Base-by-base conservation (phyloP, 2,329 filamentous ascomycete species). In the Chalara sp. region DNA sequence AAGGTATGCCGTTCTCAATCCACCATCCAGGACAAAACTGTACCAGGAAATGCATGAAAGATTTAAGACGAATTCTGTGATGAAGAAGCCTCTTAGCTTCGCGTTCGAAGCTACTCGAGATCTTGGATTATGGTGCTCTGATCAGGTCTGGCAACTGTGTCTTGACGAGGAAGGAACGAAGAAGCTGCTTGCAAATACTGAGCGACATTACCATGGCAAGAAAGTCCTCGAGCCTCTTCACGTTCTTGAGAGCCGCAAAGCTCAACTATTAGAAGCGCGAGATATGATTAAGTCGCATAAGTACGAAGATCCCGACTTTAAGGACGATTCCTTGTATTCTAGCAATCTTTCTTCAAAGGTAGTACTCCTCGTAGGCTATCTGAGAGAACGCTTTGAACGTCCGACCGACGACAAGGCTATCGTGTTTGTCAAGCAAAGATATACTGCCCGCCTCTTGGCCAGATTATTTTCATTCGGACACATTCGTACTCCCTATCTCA, bases 41-140 rank as follows among this genome's bases (percentile, higher is more conserved):
- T 81, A 83, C 64, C 67, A 72, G 12, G 68, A 71, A 4, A 68
- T 96, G 32, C 70, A 76, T 28, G 64, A 65, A 2, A 68, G 67
- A 3, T 83, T 78, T 57, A 73, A 73, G 8, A 44, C 52, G 5
- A 73, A 81, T 41, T 60, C 33, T n/a, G 51, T 66, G 10, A 54
- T 66, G 13, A 82, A 5, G 53, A 70, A 46, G 67, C 71, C 7
- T 69, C 64, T 63, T 31, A 50, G 46, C 49, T 84, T 79, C 55
- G 75, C 87, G 1, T 74, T 72, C 31, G 68, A 76, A 6, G 79
- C 84, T 2, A 81, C 79, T 1, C 76, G 79, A 2, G 76, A 86
- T 41, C 74, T 97, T 4, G 93, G 93, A 1, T 69, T 76, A 3
- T 97, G 93, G 92, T 88, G 87, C 58, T 83, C 89, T 0, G 90